Evolutionary conservation across 306 rosid genomes (phyloP), one percentile per base, ranked within the genome.

Genomic region (Prunus padus): DNA sequence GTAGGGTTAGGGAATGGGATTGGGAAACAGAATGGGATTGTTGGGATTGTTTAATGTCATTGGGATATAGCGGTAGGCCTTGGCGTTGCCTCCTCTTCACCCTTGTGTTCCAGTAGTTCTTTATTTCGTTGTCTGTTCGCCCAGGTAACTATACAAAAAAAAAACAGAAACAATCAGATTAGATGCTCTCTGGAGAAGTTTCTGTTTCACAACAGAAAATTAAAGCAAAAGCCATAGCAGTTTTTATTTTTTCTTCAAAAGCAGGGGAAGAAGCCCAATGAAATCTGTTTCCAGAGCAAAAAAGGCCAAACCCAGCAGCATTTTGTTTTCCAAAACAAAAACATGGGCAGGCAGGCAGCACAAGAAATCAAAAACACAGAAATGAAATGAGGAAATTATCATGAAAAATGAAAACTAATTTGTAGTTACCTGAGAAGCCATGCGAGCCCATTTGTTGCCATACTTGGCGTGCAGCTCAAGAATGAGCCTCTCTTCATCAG

Each of bases 361-460:
- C 9, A 37, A 37, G 42, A 37, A 37, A 37, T 37, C 2, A 16
- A 52, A n/a, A 52, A n/a, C 46, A 8, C 33, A 30, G 44, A 31
- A 31, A 31, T 31, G 75, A 54, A 70, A 4, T 18, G 19, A 51
- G 10, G 22, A 37, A 14, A 51, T 55, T 49, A 37, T 37, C 42
- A 51, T 1, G 31, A 19, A 28, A 54, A 7, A 2, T 5, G 11
- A 68, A 19, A 19, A 16, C 25, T 2, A 0, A 37, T 37, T 37
- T 37, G 9, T 7, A 13, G 66, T 11, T 77, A 89, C 98, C 89
- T 91, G 88, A 71, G 93, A 81, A 20, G 96, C 98, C 97, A 94
- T 94, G 78, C 93, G 83, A n/a, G 98, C 98, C 98, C 98, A 94
- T 86, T 94, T 94, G 86, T 94, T 94, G 77, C 98, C 97, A 42